Base-by-base conservation (phyloP, 805 yeast species). In the Brettanomyces custersianus region DNA sequence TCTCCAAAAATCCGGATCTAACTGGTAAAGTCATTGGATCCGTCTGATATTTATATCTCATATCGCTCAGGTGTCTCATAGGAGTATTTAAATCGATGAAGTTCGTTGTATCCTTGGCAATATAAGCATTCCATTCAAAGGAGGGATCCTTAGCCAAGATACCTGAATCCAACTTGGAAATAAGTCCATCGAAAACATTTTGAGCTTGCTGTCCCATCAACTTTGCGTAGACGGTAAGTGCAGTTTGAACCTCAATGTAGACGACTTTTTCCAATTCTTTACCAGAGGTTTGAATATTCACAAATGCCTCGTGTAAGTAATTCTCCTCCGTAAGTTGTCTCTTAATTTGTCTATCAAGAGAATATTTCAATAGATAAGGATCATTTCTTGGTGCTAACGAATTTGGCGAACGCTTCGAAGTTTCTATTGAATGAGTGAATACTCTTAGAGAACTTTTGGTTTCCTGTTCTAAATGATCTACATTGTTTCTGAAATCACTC, bases 111-210 rank as follows among this genome's bases (percentile, higher is more conserved):
- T 88, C 87, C 42, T 80, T 72, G 8, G 75, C 60, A 35, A 88
- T 71, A 45, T 85, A 92, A 23, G 83, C 71, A 41, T 82, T 84
- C 95, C 96, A 90, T 63, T 92, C 97, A 53, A 76, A 75, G 25
- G 73, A 67, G 10, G 95, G 77, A 40, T 82, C 87, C 52, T 82
- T 80, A 24, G 81, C 70, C 42, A 87, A 70, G 45, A 87, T 75
- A 2, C 87, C 87, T 27, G 60, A 51, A 47, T 77, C 80, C 39
- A 85, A 61, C 52, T 73, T 76, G 3, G 87, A 76, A 29, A 80
- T 66, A 41, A 85, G 61, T 33, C 67, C 69, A 43, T 77, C 77
- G 45, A 82, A 73, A 13, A 85, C 77, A 31, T 80, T 65, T 47
- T 79, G 80, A 28, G 87, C 79, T 55, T 82, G 86, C 48, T 75